phyloP scores from a whole-genome alignment of 805 yeast species.

The Candida orba region DNA sequence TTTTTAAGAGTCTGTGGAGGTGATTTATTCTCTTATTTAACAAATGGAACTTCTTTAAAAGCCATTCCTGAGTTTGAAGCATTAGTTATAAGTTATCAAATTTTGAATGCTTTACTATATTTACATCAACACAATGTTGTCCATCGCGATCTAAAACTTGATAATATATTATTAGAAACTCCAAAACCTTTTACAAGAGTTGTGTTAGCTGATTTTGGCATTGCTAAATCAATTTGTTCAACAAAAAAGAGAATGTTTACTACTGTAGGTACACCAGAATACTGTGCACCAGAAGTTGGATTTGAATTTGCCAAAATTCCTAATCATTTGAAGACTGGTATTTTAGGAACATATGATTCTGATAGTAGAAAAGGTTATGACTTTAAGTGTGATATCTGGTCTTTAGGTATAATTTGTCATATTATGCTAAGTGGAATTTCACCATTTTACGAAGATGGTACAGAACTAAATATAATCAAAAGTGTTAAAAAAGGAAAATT shows the following conservation, averaged over 20 bases:
- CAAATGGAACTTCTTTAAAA: conserved; percentile 31
- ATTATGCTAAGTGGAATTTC: conserved; percentile 57
- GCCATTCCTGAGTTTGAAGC: conserved; percentile 49
- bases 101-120: conserved; percentile 47
- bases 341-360: conserved; percentile 15
- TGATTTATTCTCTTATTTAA: conserved; percentile 49
- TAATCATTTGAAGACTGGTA: conserved; percentile 19
- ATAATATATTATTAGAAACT: conserved; percentile 49
- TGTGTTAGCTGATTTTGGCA: conserved; percentile 65
- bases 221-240: conserved; percentile 30
- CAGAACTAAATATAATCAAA: conserved; percentile 32
- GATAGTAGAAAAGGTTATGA: conserved; percentile 35
- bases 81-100: conserved; percentile 46
- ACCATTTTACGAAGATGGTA: conserved; percentile 49
- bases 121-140: conserved; percentile 48
- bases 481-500: conserved; percentile 36
- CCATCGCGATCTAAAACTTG: conserved; percentile 51
- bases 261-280: conserved; percentile 59
- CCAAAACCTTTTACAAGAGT: conserved; percentile 48
- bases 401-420: conserved; percentile 54
- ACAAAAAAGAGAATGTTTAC: conserved; percentile 37
- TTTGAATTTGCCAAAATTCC: conserved; percentile 29
- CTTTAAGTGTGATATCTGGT: conserved; percentile 61
- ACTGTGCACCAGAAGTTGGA: conserved; percentile 67
- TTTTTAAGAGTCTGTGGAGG: conserved; percentile 40